Conservation (phyloP, 208 protist genomes). For the Leishmania guyanensis region DNA sequence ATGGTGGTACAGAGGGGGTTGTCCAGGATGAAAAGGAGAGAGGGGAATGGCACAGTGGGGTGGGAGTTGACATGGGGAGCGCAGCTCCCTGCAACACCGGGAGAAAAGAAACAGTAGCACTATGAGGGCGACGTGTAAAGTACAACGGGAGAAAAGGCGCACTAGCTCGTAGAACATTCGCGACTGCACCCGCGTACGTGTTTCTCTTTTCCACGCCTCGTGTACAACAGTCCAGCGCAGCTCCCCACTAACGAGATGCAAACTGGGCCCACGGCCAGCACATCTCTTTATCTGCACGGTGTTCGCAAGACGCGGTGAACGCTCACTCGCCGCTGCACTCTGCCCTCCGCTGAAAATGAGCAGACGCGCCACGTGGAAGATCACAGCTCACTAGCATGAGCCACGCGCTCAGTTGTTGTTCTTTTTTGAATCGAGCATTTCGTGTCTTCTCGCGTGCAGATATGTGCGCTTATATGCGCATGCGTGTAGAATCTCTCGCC, state of each 20-base stretch:
- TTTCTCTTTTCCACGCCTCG: neutral
- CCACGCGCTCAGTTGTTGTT: neutral
- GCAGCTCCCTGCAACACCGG: neutral
- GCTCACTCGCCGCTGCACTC: neutral
- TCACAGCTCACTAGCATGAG: neutral
- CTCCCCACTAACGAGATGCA: neutral
- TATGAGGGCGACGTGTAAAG: neutral
- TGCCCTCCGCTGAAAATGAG: too few species aligned
- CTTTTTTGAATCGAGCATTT: neutral
- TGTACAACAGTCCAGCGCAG: neutral
- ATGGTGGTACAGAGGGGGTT: neutral
- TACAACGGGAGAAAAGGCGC: neutral
- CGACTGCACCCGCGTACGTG: too few species aligned
- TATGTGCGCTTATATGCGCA: neutral
- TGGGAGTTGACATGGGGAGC: neutral
- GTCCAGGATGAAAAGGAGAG: constrained; percentile 7
- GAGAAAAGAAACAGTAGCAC: neutral
- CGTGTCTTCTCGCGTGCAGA: neutral
- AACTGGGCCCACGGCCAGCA: neutral
- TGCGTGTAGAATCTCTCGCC: neutral
- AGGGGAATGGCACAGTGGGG: neutral
- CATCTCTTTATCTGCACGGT: neutral
- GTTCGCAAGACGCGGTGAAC: neutral
- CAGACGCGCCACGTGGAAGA: too few species aligned
- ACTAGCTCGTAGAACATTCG: neutral